Base-by-base conservation (phyloP, 306 rosid species). In the Biancaea sappan region DNA sequence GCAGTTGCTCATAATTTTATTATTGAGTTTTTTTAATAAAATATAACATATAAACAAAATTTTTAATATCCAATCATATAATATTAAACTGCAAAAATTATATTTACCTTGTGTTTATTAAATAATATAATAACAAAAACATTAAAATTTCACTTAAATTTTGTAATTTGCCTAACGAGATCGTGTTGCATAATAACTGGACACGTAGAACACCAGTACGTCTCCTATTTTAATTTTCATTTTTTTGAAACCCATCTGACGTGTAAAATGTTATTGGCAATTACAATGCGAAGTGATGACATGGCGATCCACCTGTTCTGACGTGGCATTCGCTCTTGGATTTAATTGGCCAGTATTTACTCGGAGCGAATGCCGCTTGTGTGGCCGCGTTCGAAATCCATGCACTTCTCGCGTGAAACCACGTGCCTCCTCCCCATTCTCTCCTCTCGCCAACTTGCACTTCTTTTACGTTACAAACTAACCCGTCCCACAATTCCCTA, bases 361-460 rank as follows among this genome's bases (percentile, higher is more conserved):
- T 6, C 46, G 13, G 13, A 75, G 75, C 87, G 19, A 16, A 47
- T 18, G 88, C 73, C 24, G 22, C n/a, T 18, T 7, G 60, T 40
- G 83, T 26, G 80, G 40, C 78, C 4, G 56, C 84, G 21, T 74
- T 63, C 72, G 74, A 29, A 56, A 21, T 38, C 65, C 91, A 75
- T 72, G 76, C 87, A 79, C 77, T 69, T 75, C 79, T 82, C 88
- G 67, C 77, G 50, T 73, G 87, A 48, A 0, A 1, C 5, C 90
- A 66, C 88, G 83, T 78, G 79, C 74, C 73, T 1, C 28, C 29
- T 16, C 2, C 18, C 35, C 25, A 5, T 12, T 38, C 25, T 14
- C 46, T 11, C 14, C 46, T 8, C 46, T 1, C 75, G 0, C 58
- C 67, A 34, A 34, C 47, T 10, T 2, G 18, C 16, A 0, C 56